phyloP scores from a whole-genome alignment of 768 basidiomycete species.

The Suillus decipiens region DNA sequence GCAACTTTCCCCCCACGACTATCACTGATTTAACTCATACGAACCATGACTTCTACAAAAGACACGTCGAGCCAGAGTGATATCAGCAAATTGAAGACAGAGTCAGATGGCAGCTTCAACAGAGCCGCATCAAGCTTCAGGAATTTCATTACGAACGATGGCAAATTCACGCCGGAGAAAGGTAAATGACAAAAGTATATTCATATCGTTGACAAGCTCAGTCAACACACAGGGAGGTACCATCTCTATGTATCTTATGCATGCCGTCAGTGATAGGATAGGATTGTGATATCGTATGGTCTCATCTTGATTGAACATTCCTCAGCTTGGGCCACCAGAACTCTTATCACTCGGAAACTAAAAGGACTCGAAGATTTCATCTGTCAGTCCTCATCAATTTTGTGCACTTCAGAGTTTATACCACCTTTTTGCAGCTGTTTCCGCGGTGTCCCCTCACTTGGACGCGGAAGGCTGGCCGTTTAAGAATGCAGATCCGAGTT shows the following conservation, averaged over 20 bases:
- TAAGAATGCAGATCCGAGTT: conserved; percentile 56
- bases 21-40: conserved; percentile 2
- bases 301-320: background rate
- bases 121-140: conserved; percentile 55
- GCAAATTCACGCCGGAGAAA: conserved; percentile 71
- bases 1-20: background rate
- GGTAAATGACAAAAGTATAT: conserved; percentile 40
- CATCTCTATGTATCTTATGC: conserved; percentile 88
- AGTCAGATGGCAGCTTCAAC: conserved; percentile 69
- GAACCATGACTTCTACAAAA: conserved; percentile 31
- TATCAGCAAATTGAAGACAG: conserved; percentile 54
- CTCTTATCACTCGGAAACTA: conserved; percentile 85
- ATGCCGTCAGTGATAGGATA: conserved; percentile 61
- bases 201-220: background rate
- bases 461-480: conserved; percentile 87
- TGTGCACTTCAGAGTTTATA: background rate
- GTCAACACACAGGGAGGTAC: conserved; percentile 65
- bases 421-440: conserved; percentile 53
- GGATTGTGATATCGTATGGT: background rate
- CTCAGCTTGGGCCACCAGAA: conserved; percentile 89
- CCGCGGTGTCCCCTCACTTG: conserved; percentile 86
- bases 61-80: conserved; percentile 46
- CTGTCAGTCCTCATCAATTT: conserved; percentile 46
- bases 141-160: conserved; percentile 54
- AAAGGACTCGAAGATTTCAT: conserved; percentile 90